A percentile compares a stretch with the other conserved stretches of the same genome.
Evolutionary conservation across 805 yeast genomes (phyloP).

Genomic region (Metschnikowia henanensis): DNA sequence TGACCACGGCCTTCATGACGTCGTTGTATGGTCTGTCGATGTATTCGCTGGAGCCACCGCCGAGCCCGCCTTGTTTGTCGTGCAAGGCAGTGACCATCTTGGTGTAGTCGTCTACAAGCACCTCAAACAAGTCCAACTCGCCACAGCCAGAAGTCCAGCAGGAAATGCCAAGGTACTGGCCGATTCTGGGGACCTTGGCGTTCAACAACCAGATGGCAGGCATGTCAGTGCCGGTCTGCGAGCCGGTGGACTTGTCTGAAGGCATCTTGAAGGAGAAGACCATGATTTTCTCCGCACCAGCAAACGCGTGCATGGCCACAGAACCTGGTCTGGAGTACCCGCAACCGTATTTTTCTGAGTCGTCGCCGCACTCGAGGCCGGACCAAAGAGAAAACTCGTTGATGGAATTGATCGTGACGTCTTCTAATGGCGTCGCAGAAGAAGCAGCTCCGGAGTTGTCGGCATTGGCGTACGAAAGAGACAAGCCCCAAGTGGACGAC

Average conservation of each 20-base stretch:
- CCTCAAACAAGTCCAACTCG: conserved; percentile 93
- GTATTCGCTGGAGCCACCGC: conserved; percentile 89
- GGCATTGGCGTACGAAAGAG: conserved; percentile 78
- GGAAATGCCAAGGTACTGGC: conserved; percentile 86
- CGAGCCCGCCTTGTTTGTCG: conserved; percentile 70
- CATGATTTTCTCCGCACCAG: conserved; percentile 81
- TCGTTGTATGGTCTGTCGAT: conserved; percentile 79
- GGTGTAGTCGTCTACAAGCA: conserved; percentile 64
- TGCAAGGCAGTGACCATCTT: conserved; percentile 82
- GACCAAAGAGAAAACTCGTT: conserved; percentile 83
- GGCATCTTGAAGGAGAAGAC: conserved; percentile 97
- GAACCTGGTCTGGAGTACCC: conserved; percentile 84
- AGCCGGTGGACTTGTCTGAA: conserved; percentile 40
- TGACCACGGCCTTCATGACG: conserved; percentile 86
- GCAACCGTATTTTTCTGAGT: conserved; percentile 51
- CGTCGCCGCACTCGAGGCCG: conserved; percentile 51
- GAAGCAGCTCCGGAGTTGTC: conserved; percentile 78
- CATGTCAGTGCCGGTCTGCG: conserved; percentile 57
- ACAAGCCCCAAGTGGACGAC: conserved; percentile 87
- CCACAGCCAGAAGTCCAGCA: conserved; percentile 99
- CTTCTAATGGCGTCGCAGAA: conserved; percentile 64
- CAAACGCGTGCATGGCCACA: conserved; percentile 95
- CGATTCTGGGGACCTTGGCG: conserved; percentile 94
- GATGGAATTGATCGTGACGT: conserved; percentile 69
- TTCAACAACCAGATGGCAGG: conserved; percentile 97